These are phyloP conservation scores for Coriolopsis trogii DNA, from an alignment of 1,284 basidiomycete species.

Conservation along the genomic window DNA sequence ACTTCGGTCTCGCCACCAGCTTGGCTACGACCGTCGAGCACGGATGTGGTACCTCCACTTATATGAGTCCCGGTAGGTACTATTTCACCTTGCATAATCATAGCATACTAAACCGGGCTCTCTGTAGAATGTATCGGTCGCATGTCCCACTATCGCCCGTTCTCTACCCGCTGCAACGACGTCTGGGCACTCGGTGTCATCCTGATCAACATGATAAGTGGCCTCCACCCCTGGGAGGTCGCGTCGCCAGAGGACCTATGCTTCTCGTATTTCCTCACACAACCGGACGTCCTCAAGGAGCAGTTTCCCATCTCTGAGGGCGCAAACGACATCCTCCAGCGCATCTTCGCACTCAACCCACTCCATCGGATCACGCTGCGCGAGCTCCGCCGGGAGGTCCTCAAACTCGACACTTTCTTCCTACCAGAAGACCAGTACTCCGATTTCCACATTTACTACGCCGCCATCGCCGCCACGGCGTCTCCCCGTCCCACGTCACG, in stretches of 20 bases:
- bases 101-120: neutral
- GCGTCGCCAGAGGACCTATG: constrained; percentile 74
- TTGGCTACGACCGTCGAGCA: constrained; percentile 50
- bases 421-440: no score
- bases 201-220: constrained; percentile 76
- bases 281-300: constrained; percentile 66
- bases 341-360: constrained; percentile 57
- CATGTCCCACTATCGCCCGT: constrained; percentile 34
- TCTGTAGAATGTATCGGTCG: constrained; percentile 30
- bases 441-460: no score
- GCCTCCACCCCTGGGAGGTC: constrained; percentile 84
- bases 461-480: no score
- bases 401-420: constrained; percentile 22
- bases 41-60: constrained; percentile 54
- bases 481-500: neutral
- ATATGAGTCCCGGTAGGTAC: constrained; percentile 59
- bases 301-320: constrained; percentile 72
- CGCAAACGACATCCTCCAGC: constrained; percentile 58
- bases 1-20: constrained; percentile 72
- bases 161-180: constrained; percentile 79
- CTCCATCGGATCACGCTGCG: constrained; percentile 54
- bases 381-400: constrained; percentile 50
- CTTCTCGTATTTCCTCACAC: constrained; percentile 46
- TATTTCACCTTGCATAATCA: neutral
- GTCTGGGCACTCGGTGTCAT: constrained; percentile 78